Conservation (phyloP, 345 rosid species). For the Citrus maxima region DNA sequence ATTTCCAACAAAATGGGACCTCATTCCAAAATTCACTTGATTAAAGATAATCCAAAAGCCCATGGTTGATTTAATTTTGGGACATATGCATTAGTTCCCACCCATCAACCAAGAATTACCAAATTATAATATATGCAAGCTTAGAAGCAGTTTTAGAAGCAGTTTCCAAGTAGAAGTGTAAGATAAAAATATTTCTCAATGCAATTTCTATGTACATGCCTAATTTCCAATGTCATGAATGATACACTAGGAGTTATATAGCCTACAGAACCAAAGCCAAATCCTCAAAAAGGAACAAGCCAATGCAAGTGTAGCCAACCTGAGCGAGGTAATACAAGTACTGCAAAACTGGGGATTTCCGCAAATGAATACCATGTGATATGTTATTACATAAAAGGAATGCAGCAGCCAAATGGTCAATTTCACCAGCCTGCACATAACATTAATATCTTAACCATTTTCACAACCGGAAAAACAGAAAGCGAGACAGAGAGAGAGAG, state of each 20-base stretch:
- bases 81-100: background rate
- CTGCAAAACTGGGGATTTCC: constrained; percentile 57
- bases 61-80: background rate
- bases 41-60: background rate
- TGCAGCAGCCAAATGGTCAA: constrained; percentile 56
- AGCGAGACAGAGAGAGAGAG: background rate
- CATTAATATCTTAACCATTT: constrained; percentile 15
- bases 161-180: background rate
- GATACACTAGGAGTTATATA: background rate
- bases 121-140: background rate
- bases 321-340: constrained; percentile 54
- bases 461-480: background rate
- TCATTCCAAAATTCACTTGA: background rate
- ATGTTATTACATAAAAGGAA: constrained; percentile 48
- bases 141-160: background rate
- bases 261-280: background rate
- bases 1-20: background rate
- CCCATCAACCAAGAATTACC: background rate
- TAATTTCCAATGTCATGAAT: background rate
- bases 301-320: constrained; percentile 28
- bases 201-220: background rate
- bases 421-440: constrained; percentile 47
- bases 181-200: background rate
- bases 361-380: constrained; percentile 52
- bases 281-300: background rate